Evolutionary conservation across 75 land plant species (phyloP).

Genomic region (Ceratopteris richardii): DNA sequence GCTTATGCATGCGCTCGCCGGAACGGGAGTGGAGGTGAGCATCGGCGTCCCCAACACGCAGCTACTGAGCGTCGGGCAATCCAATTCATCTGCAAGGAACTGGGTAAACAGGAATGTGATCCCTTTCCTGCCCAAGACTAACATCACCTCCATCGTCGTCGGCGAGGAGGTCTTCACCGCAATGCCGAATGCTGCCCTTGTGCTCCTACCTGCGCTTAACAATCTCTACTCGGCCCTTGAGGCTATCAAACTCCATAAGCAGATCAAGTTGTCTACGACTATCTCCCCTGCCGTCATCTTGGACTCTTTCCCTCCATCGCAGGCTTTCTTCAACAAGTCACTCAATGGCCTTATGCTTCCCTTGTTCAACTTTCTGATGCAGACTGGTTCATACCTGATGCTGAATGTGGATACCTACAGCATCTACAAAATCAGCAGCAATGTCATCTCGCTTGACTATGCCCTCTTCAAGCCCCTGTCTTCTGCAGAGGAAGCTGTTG

Average conservation of each 20-base stretch:
- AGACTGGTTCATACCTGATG: slow-evolving; percentile 59
- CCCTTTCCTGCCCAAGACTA: slow-evolving; percentile 43
- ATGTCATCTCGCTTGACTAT: slow-evolving; percentile 52
- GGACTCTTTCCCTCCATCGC: slow-evolving; percentile 51
- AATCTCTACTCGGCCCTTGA: slow-evolving; percentile 54
- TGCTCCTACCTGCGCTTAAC: slow-evolving; percentile 47
- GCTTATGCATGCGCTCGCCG: neutral
- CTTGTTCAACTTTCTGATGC: slow-evolving; percentile 54
- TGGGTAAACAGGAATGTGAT: slow-evolving; percentile 60
- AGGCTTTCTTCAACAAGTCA: slow-evolving; percentile 52
- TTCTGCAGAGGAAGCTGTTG: slow-evolving; percentile 40
- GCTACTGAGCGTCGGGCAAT: slow-evolving; percentile 43
- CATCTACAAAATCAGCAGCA: slow-evolving; percentile 35
- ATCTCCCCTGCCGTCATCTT: slow-evolving; percentile 42
- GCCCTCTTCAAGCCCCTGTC: slow-evolving; percentile 57
- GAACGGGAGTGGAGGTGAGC: slow-evolving; percentile 39
- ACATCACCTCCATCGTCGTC: slow-evolving; percentile 64
- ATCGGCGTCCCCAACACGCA: slow-evolving; percentile 49
- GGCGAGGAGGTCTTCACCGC: slow-evolving; percentile 59
- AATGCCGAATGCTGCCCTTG: slow-evolving; percentile 41
- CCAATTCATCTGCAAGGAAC: slow-evolving; percentile 40
- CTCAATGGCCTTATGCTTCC: slow-evolving; percentile 43
- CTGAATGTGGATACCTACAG: slow-evolving; percentile 66
- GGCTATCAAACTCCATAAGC: slow-evolving; percentile 43
- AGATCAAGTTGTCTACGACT: slow-evolving; percentile 50